These are phyloP conservation scores for Torulaspora indica DNA, from an alignment of 805 yeast species.

Conservation along the genomic window DNA sequence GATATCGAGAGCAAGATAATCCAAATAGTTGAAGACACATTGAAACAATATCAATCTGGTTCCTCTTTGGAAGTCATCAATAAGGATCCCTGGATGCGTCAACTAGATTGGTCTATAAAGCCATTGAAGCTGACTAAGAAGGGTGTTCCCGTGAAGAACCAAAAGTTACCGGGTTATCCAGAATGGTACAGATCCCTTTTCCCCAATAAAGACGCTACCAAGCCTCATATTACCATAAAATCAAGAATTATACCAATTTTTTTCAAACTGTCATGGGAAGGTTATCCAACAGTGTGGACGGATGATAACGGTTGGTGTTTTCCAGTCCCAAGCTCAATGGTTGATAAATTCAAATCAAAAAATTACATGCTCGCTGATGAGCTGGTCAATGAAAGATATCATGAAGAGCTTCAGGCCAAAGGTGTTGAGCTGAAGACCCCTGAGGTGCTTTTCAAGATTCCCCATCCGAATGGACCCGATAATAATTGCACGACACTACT, in stretches of 20 bases:
- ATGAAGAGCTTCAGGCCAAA: conserved; percentile 14
- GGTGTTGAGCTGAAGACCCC: conserved; percentile 5
- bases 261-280: conserved; percentile 79
- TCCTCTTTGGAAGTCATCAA: conserved; percentile 28
- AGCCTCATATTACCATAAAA: conserved; percentile 60
- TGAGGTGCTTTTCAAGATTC: conserved; percentile 57
- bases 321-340: conserved; percentile 42
- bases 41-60: conserved; percentile 41
- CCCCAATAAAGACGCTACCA: conserved; percentile 36
- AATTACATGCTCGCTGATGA: conserved; percentile 36
- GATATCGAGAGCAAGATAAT: conserved; percentile 56
- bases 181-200: conserved; percentile 78
- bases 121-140: conserved; percentile 59
- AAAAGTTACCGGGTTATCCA: conserved; percentile 85
- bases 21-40: conserved; percentile 56
- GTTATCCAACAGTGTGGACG: conserved; percentile 75
- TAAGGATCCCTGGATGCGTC: conserved; percentile 84
- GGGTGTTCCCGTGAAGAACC: conserved; percentile 65
- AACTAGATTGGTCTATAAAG: conserved; percentile 78
- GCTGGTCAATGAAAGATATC: conserved; percentile 15
- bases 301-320: conserved; percentile 87
- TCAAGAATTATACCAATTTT: conserved; percentile 74
- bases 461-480: conserved; percentile 80
- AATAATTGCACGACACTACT: conserved; percentile 70
- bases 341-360: conserved; percentile 32